Conservation (phyloP, 2,329 filamentous ascomycete species). For the Verticillium albo-atrum region DNA sequence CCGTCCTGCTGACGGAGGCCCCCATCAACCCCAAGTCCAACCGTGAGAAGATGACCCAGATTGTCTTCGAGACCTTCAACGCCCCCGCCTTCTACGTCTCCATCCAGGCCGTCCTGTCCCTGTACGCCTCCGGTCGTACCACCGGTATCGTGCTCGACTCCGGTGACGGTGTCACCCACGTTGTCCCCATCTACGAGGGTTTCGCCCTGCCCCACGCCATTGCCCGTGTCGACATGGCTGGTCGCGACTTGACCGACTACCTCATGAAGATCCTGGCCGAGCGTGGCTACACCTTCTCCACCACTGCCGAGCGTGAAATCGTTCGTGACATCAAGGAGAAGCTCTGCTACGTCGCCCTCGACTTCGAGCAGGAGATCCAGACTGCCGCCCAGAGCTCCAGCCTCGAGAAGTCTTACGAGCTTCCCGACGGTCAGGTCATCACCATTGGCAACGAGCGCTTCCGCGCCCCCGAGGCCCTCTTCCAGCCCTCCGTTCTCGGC, state of each 20-base stretch:
- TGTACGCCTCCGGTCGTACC: constrained; percentile 99
- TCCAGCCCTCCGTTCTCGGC: constrained; percentile 97
- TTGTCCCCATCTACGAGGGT: constrained; percentile 99
- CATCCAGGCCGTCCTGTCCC: constrained; percentile 97
- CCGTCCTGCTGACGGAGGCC: constrained; percentile 96
- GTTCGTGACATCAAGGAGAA: constrained; percentile 99
- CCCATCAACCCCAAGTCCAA: constrained; percentile 99
- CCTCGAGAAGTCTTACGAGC: constrained; percentile 99
- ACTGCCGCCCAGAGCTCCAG: constrained; percentile 97
- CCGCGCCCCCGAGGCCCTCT: constrained; percentile 98
- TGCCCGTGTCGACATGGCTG: constrained; percentile 99
- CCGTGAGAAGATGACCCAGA: constrained; percentile 99
- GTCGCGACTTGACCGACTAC: constrained; percentile 99
- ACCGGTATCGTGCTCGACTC: constrained; percentile 99
- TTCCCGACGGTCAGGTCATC: constrained; percentile 99
- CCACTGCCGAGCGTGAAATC: constrained; percentile 99
- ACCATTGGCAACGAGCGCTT: constrained; percentile 99
- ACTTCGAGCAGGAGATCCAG: constrained; percentile 99
- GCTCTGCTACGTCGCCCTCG: constrained; percentile 99
- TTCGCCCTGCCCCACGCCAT: constrained; percentile 99
- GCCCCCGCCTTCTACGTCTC: constrained; percentile 99
- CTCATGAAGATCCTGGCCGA: constrained; percentile 99
- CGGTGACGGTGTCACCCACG: constrained; percentile 99
- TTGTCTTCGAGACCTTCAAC: constrained; percentile 99
- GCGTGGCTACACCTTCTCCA: constrained; percentile 99